Conservation (phyloP, 176 grass and related monocot species). For the Miscanthus lutarioriparius region DNA sequence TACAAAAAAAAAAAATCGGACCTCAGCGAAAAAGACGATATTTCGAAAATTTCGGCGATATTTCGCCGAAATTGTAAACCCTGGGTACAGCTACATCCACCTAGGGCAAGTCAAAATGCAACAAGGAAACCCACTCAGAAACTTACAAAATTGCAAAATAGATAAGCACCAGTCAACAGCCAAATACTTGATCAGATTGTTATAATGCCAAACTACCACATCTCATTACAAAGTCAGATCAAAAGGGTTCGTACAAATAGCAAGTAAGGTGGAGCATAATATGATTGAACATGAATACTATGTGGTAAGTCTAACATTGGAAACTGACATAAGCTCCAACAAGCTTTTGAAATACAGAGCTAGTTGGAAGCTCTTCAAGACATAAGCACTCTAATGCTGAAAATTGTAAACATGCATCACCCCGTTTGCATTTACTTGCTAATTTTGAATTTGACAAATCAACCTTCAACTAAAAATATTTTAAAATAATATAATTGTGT, state of each 20-base stretch:
- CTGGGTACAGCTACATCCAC: background rate
- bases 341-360: background rate
- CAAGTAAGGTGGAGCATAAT: no score
- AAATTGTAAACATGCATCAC: background rate
- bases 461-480: background rate
- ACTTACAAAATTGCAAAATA: background rate
- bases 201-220: background rate
- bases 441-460: background rate
- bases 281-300: no score
- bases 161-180: background rate
- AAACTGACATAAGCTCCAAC: no score
- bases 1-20: no score
- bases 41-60: no score
- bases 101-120: background rate
- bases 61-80: no score
- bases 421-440: background rate
- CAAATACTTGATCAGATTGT: background rate
- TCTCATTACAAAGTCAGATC: background rate
- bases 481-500: no score
- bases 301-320: no score
- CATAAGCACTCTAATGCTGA: background rate
- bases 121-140: background rate
- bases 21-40: no score
- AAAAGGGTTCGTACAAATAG: background rate
- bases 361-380: background rate